Conservation (phyloP, 2,329 filamentous ascomycete genomes). For the Claviceps digitariae region DNA sequence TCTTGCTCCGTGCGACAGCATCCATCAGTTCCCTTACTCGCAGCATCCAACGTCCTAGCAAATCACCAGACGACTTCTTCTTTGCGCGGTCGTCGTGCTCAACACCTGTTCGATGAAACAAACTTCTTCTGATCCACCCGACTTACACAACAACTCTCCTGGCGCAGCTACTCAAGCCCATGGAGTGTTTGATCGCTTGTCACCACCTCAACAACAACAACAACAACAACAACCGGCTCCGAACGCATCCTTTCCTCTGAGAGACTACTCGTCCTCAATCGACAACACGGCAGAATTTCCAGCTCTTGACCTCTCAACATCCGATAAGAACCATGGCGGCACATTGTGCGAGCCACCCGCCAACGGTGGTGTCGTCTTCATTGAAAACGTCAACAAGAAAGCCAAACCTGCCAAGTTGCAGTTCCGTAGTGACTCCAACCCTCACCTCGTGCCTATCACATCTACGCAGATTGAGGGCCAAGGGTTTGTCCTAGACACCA, state of each 20-base stretch:
- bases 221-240: slow-evolving; percentile 11
- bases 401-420: slow-evolving; percentile 9
- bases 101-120: slow-evolving; percentile 47
- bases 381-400: slow-evolving; percentile 7
- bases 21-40: not conserved
- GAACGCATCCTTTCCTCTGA: slow-evolving; percentile 1
- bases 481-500: slow-evolving; percentile 41
- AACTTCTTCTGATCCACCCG: slow-evolving; percentile 38
- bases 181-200: slow-evolving; percentile 29
- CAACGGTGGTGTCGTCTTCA: slow-evolving; percentile 2
- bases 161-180: slow-evolving; percentile 40
- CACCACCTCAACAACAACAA: slow-evolving; percentile 5
- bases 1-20: too few species aligned
- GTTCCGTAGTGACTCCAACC: slow-evolving; percentile 12
- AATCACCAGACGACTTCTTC: not conserved
- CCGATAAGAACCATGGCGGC: slow-evolving; percentile 13
- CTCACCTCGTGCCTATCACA: slow-evolving; percentile 24
- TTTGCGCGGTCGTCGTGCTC: slow-evolving; percentile 5
- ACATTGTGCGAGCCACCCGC: slow-evolving; percentile 7
- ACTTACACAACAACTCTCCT: slow-evolving; percentile 43
- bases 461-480: slow-evolving; percentile 37
- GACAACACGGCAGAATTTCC: not conserved
- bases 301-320: not conserved
- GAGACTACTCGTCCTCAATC: slow-evolving; percentile 2
- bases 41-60: not conserved